Evolutionary conservation across 345 rosid genomes (phyloP).

Genomic region (Dipteronia sinensis): DNA sequence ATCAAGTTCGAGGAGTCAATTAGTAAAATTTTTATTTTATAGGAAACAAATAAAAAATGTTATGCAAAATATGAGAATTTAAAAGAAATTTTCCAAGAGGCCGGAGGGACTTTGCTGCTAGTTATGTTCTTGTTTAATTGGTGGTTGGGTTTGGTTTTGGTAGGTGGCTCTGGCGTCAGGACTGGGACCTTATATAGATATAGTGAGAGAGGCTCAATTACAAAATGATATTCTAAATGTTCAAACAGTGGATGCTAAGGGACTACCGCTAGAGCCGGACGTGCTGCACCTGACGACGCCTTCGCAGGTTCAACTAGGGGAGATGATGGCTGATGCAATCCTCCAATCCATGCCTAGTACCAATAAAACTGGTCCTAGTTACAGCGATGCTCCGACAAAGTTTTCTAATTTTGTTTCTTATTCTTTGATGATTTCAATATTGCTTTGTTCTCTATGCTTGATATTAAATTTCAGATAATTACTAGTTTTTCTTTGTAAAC

Average conservation of each 20-base stretch:
- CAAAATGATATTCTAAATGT: conserved; percentile 48
- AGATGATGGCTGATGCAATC: conserved; percentile 60
- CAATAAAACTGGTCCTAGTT: neutral
- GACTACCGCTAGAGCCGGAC: conserved; percentile 66
- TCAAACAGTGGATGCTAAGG: conserved; percentile 69
- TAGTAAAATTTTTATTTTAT: too few relatives aligned
- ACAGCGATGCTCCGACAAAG: neutral
- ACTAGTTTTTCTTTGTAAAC: neutral
- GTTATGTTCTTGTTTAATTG: too few relatives aligned
- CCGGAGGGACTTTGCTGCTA: too few relatives aligned
- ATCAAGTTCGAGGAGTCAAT: too few relatives aligned
- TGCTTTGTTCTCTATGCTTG: conserved; percentile 13
- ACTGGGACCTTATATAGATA: conserved; percentile 48
- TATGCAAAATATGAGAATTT: too few relatives aligned
- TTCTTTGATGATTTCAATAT: neutral
- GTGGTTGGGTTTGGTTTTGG: conserved; percentile 2
- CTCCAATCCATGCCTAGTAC: conserved; percentile 27
- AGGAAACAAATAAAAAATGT: too few relatives aligned
- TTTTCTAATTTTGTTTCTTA: neutral
- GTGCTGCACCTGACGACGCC: conserved; percentile 73
- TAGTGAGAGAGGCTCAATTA: conserved; percentile 69
- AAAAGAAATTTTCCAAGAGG: too few relatives aligned
- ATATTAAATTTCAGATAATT: neutral
- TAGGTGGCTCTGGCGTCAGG: conserved; percentile 82
- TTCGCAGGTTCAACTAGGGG: conserved; percentile 68